Conservation (phyloP, 2,329 filamentous ascomycete species). For the Colletotrichum orbiculare region DNA sequence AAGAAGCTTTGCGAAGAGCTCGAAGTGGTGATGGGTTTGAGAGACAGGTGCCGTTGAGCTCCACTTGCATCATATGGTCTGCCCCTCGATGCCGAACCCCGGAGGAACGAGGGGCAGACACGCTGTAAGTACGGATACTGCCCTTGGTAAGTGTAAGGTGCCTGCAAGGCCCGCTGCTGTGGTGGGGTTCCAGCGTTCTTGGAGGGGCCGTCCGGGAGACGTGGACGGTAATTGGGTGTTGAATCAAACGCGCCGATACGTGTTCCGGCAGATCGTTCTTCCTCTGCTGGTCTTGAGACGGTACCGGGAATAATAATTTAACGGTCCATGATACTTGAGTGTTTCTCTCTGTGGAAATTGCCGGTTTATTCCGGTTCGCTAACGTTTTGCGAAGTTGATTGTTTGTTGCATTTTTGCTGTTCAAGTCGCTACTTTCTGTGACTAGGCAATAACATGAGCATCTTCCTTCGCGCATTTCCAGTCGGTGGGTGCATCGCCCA, state of each 20-base stretch:
- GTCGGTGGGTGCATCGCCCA: no score
- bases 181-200: constrained; percentile 22
- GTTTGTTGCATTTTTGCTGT: no score
- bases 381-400: no score
- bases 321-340: constrained; percentile 9
- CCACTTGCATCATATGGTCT: neutral
- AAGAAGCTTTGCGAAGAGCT: no score
- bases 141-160: constrained; percentile 16
- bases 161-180: constrained; percentile 3
- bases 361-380: no score
- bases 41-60: neutral
- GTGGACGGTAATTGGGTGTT: constrained; percentile 31
- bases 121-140: no score
- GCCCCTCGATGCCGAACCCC: constrained; percentile 35
- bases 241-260: neutral
- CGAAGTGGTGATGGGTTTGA: no score
- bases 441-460: no score
- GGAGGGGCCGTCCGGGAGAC: constrained; percentile 33
- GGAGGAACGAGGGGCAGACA: constrained; percentile 31
- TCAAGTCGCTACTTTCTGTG: no score
- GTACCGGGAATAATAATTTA: constrained; percentile 24
- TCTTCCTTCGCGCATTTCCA: no score
- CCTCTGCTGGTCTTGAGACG: constrained; percentile 1
- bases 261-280: constrained; percentile 34
- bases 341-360: no score